Evolutionary conservation across 768 basidiomycete genomes (phyloP), one percentile per base, ranked within the genome.

Genomic region (Phylloporus sp.): DNA sequence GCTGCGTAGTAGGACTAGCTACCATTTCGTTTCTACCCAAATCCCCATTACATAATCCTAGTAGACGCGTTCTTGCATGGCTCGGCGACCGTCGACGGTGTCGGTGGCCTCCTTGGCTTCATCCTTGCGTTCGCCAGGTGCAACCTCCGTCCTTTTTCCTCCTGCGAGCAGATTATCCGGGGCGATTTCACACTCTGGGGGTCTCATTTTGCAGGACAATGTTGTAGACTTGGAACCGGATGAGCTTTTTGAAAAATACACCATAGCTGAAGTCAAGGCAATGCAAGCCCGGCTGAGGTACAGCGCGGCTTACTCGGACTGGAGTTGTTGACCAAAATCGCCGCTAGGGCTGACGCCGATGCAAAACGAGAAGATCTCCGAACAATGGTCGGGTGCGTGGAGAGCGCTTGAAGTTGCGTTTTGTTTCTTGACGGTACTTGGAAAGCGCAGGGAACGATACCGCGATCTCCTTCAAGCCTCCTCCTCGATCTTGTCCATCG

Each of bases 361-460:
- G 83, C 81, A 35, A 91, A 92, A 65, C 86, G 90, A 58, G 86
- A 91, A 62, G 90, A 92, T 59, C 75, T 92, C 35, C 77, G 90
- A 58, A 72, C 87, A 36, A 92, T 91, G 90, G 90, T 92, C 68
- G 90, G 90, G 90, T 92, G 71, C 78, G 90, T 83, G 53, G 35
- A 48, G 27, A n/a, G 38, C 46, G 15, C 48, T 15, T 22, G 29
- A 22, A 27, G 22, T n/a, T 9, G 10, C 11, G 38, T 29, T 35
- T 37, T 27, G 10, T 42, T 39, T 45, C 67, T 52, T 66, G 68
- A 71, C 57, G 63, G 59, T 69, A 68, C 58, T 62, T 62, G 70
- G 79, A 78, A 82, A 80, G 78, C 60, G 64, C 66, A 92, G 90
- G 69, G 90, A 91, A 81, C 82, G 89, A 55, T 92, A 92, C 67